A percentile compares a stretch with the other conserved stretches of the same genome.
phyloP scores from a whole-genome alignment of 169 alveolate genomes.

The Babesia divergens region DNA sequence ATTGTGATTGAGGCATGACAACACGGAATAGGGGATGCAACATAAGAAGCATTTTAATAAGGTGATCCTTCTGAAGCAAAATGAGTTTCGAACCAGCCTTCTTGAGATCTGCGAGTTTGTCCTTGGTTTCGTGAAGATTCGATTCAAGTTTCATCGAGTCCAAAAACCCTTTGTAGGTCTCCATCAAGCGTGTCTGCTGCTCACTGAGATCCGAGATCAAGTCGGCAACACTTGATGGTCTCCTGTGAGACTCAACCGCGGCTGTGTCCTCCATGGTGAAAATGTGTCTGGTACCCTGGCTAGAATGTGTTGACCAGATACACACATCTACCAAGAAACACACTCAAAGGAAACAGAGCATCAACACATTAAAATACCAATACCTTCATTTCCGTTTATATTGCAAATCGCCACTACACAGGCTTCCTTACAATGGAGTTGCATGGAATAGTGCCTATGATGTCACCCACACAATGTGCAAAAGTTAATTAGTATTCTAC shows the following conservation, averaged over 20 bases:
- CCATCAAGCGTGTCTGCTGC: conserved; percentile 40
- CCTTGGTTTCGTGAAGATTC: conserved; percentile 10
- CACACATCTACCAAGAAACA: background rate
- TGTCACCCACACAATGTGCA: too few species aligned
- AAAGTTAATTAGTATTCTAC: too few species aligned
- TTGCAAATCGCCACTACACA: too few species aligned
- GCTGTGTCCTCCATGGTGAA: background rate
- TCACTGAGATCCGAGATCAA: conserved; percentile 10
- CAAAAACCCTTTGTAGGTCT: conserved; percentile 23
- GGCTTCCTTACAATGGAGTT: too few species aligned
- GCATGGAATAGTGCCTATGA: too few species aligned
- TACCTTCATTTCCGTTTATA: too few species aligned
- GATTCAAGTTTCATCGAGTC: conserved; percentile 22
- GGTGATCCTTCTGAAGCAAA: conserved; percentile 24
- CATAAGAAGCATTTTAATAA: conserved; percentile 8
- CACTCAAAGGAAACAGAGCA: too few species aligned
- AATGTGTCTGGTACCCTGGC: background rate
- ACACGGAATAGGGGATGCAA: conserved; percentile 10
- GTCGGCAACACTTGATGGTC: conserved; percentile 15
- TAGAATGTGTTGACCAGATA: background rate
- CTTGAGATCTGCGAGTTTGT: background rate
- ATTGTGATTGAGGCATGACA: conserved; percentile 27
- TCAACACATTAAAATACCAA: too few species aligned
- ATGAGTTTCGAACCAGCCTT: conserved; percentile 25
- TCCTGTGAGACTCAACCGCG: background rate